Evolutionary conservation across 257 asterid species (phyloP).

Genomic region (Solanum bulbocastanum): DNA sequence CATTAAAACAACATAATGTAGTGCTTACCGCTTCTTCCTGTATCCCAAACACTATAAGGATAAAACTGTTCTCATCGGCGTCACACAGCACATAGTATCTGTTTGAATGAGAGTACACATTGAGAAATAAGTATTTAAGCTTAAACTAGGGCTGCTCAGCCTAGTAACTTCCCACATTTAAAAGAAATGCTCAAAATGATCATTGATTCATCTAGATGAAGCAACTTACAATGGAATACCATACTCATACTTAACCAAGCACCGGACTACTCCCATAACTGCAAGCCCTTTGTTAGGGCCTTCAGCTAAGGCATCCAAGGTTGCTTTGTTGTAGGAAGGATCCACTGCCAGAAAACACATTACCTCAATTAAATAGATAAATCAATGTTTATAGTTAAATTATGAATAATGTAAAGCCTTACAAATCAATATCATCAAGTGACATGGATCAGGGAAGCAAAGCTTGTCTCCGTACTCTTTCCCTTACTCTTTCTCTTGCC

Average conservation of each 20-base stretch:
- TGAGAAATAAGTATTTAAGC: not conserved
- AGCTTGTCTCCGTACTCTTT: no score
- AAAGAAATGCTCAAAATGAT: not conserved
- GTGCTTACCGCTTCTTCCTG: constrained; percentile 52
- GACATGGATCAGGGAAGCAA: not conserved
- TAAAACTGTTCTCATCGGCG: no score
- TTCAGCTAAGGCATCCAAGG: no score
- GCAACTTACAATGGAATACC: constrained; percentile 34
- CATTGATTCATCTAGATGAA: not conserved
- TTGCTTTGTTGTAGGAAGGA: constrained; percentile 30
- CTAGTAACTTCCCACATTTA: not conserved
- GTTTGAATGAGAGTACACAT: constrained; percentile 8
- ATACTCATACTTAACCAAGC: constrained; percentile 18
- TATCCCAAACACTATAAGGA: constrained; percentile 27
- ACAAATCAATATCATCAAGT: no score
- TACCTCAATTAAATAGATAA: not conserved
- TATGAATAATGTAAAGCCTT: not conserved
- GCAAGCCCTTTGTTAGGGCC: constrained; percentile 52
- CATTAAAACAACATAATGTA: not conserved
- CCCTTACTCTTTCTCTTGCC: constrained; percentile 2
- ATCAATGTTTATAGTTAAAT: constrained; percentile 1
- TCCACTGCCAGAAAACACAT: constrained; percentile 31
- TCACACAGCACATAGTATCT: constrained; percentile 13
- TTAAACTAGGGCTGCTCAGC: not conserved
- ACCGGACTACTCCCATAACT: constrained; percentile 50